Percentiles rank a stretch among this genome's conserved stretches.
These are phyloP conservation scores for Aureobasidium pullulans DNA, from an alignment of 2,329 filamentous ascomycete genomes.

Conservation along the genomic window DNA sequence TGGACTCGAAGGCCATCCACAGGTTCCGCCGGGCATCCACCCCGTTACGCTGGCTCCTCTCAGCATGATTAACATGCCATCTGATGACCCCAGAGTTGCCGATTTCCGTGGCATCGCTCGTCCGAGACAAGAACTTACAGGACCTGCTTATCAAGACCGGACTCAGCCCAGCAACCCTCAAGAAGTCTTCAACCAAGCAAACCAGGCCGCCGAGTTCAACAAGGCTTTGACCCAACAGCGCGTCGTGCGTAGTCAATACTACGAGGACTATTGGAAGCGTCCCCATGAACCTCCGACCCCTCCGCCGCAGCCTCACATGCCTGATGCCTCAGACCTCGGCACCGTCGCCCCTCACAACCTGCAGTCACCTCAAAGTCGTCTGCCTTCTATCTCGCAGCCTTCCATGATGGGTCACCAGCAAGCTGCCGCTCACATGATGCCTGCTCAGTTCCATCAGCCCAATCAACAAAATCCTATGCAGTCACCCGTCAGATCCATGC, in stretches of 20 bases:
- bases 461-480: constrained; percentile 67
- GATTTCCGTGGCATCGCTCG: constrained; percentile 80
- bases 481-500: constrained; percentile 64
- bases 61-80: constrained; percentile 76
- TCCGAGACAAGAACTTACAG: constrained; percentile 82
- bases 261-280: constrained; percentile 74
- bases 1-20: constrained; percentile 28
- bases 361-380: constrained; percentile 36
- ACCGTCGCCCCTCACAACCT: constrained; percentile 37
- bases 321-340: constrained; percentile 31
- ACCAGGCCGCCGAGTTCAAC: constrained; percentile 86
- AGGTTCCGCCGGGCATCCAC: constrained; percentile 55
- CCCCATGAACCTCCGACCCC: constrained; percentile 68
- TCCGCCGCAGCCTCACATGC: constrained; percentile 35
- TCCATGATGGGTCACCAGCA: constrained; percentile 14
- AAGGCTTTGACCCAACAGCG: constrained; percentile 75
- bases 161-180: constrained; percentile 66
- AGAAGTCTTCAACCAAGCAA: constrained; percentile 78
- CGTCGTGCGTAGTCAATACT: constrained; percentile 67
- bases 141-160: constrained; percentile 80
- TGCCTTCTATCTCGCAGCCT: constrained; percentile 6
- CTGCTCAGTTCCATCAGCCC: constrained; percentile 28
- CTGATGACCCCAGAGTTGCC: constrained; percentile 68
- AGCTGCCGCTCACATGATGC: constrained; percentile 12
- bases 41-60: constrained; percentile 65